These are phyloP conservation scores for Paecilomyces variotii DNA, from an alignment of 2,329 filamentous ascomycete genomes.

Conservation along the genomic window DNA sequence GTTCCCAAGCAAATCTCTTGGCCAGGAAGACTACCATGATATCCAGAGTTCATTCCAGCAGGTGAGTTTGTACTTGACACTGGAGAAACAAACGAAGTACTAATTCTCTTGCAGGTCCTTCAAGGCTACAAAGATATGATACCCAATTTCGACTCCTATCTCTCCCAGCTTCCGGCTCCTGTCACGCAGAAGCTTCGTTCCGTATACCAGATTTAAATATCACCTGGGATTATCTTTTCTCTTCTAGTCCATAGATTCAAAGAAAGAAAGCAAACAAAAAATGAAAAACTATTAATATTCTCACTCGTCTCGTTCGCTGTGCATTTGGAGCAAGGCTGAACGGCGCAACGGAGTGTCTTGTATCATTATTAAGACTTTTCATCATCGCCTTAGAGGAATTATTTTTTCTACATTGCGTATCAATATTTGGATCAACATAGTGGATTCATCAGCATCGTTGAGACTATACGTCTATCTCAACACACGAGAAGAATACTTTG, in stretches of 20 bases:
- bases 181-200: conserved; percentile 35
- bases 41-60: conserved; percentile 67
- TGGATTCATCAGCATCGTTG: not conserved
- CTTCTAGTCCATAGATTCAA: not conserved
- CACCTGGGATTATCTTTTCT: conserved; percentile 4
- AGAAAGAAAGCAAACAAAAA: not conserved
- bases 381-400: not conserved
- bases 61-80: conserved; percentile 42
- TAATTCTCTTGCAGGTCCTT: conserved; percentile 24
- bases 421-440: not conserved
- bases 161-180: conserved; percentile 31
- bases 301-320: not conserved
- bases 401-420: not conserved
- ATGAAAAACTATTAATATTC: not conserved
- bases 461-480: not conserved
- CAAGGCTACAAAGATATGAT: conserved; percentile 42
- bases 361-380: not conserved
- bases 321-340: not conserved
- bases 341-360: not conserved
- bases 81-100: conserved; percentile 1
- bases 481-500: not conserved
- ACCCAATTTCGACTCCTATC: conserved; percentile 39
- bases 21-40: conserved; percentile 52
- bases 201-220: conserved; percentile 33
- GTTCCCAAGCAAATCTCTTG: conserved; percentile 53